phyloP scores from a whole-genome alignment of 331 rosid species.

The Pyrus hybrid region DNA sequence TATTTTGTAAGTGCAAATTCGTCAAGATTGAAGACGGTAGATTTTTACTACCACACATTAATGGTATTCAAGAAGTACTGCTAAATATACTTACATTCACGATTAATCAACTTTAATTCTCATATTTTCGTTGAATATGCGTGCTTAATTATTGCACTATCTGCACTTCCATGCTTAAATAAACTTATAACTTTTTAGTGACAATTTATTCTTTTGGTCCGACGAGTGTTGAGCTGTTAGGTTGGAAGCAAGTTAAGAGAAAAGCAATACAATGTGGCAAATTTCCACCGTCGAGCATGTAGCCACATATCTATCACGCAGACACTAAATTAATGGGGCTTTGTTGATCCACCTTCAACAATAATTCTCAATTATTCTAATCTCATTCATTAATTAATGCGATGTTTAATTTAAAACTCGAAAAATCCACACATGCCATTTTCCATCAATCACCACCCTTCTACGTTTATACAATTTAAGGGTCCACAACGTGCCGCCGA shows the following conservation, averaged over 20 bases:
- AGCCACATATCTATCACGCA: slow-evolving; percentile 14
- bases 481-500: not conserved
- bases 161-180: not conserved
- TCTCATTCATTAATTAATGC: not conserved
- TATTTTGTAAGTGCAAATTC: no score
- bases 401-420: not conserved
- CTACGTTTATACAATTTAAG: not conserved
- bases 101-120: no score
- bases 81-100: no score
- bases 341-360: slow-evolving; percentile 9
- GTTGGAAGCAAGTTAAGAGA: not conserved
- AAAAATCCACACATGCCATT: not conserved
- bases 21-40: no score
- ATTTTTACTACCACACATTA: not conserved
- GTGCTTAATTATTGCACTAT: not conserved
- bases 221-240: not conserved
- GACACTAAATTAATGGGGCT: slow-evolving; percentile 8
- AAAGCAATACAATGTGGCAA: slow-evolving; percentile 5
- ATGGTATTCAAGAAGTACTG: not conserved
- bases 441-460: not conserved
- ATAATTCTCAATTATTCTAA: not conserved
- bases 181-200: not conserved
- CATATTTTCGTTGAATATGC: not conserved
- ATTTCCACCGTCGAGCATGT: slow-evolving; percentile 19
- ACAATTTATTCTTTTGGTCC: not conserved